phyloP scores from a whole-genome alignment of 2,329 filamentous ascomycete species.

The Dothistroma pini region DNA sequence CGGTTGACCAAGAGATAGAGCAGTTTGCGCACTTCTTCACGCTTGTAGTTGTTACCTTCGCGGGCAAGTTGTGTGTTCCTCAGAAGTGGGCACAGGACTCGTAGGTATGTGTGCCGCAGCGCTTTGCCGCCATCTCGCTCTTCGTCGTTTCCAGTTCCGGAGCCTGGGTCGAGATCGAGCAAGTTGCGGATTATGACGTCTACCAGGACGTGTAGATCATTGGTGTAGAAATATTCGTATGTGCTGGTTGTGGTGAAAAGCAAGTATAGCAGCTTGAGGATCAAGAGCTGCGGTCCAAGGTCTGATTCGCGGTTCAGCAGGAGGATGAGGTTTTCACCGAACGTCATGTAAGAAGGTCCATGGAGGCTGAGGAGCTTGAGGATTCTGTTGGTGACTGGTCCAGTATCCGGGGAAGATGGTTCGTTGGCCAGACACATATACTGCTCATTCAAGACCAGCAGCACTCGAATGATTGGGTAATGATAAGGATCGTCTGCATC shows the following conservation, averaged over 20 bases:
- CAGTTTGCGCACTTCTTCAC: slow-evolving; percentile 74
- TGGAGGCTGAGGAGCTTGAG: slow-evolving; percentile 84
- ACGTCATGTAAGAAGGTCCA: slow-evolving; percentile 81
- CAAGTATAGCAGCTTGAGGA: slow-evolving; percentile 90
- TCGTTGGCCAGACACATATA: slow-evolving; percentile 71
- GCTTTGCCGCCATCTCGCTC: slow-evolving; percentile 39
- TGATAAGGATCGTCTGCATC: slow-evolving; percentile 92
- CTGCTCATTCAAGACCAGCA: slow-evolving; percentile 97
- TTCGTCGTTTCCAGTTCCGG: slow-evolving; percentile 16
- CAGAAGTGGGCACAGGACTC: slow-evolving; percentile 85
- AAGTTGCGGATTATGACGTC: slow-evolving; percentile 96
- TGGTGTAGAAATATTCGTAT: slow-evolving; percentile 98
- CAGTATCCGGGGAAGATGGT: slow-evolving; percentile 50
- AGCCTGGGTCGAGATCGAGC: slow-evolving; percentile 86
- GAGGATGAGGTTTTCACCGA: slow-evolving; percentile 95
- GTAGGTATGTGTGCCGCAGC: slow-evolving; percentile 87
- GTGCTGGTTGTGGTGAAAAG: slow-evolving; percentile 89
- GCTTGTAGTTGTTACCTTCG: slow-evolving; percentile 81
- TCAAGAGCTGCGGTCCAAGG: slow-evolving; percentile 90
- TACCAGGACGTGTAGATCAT: slow-evolving; percentile 87
- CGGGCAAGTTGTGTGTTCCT: slow-evolving; percentile 86
- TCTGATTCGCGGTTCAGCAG: slow-evolving; percentile 91
- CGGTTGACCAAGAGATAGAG: slow-evolving; percentile 60
- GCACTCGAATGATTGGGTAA: slow-evolving; percentile 86
- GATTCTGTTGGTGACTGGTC: slow-evolving; percentile 79